Evolutionary conservation across 2,329 filamentous ascomycete species (phyloP), one percentile per base, ranked within the genome.

Genomic region (Claviceps cyperi): DNA sequence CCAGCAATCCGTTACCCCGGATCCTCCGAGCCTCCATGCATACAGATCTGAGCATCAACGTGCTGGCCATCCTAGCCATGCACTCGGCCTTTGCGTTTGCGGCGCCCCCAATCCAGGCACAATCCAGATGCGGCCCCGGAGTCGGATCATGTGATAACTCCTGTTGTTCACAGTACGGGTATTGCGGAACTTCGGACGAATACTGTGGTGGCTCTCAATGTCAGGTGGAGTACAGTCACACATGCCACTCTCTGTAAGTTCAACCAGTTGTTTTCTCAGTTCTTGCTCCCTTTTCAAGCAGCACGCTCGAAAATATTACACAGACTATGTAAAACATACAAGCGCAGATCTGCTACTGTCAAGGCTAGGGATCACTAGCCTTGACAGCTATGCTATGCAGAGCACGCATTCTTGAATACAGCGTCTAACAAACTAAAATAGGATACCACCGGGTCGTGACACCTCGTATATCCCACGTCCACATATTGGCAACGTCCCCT

Each of bases 161-260:
- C 37, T 69, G 67, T 47, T 69, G 67, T 49, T 69, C 67, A 15
- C 64, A 60, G 50, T 56, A 56, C 47, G 66, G 66, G 37, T 64
- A 60, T 55, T 69, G 67, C 58, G 67, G 67, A 48, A 66, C 58
- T 3, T 56, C 57, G 15, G 51, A 48, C 32, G 61, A 63, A 14
- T 67, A 60, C 51, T 69, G 67, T 51, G 60, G 55, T 43, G 67
- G 66, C 32, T 67, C 65, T 4, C 57, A 59, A 41, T 69, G 67
- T 51, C 67, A 68, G 52, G 55, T 70, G 38, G 61, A 64, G 11
- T 70, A 64, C 55, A 65, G 66, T 51, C 63, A 68, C 50, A 58
- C 62, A 39, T 69, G 67, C 62, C 65, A 69, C 52, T 66, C 66
- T 53, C 64, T 68, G 67, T 69, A 57, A 64, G 67, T 60, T 21